A percentile compares a stretch with the other conserved stretches of the same genome.
These are phyloP conservation scores for Solanum sitiens DNA, from an alignment of 257 asterid genomes.

Conservation along the genomic window DNA sequence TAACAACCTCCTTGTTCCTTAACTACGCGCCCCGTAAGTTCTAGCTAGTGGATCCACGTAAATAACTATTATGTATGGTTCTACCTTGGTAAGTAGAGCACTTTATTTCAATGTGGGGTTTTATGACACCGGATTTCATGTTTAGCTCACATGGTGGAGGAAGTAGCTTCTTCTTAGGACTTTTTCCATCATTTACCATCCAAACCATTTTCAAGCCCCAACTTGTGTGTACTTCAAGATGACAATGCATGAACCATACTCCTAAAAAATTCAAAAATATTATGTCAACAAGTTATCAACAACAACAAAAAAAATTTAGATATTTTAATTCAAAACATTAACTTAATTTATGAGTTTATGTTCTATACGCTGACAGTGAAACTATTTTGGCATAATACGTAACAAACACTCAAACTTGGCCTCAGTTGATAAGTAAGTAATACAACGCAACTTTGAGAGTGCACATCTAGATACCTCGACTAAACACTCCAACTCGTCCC, in stretches of 20 bases:
- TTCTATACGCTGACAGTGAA: not conserved
- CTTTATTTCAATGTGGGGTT: too few relatives aligned
- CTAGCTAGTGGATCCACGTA: too few relatives aligned
- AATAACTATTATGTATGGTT: too few relatives aligned
- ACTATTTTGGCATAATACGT: not conserved
- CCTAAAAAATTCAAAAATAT: conserved; percentile 9
- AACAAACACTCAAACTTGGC: not conserved
- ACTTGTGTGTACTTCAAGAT: conserved; percentile 61
- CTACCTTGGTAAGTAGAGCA: too few relatives aligned
- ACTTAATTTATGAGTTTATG: not conserved
- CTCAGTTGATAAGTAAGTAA: not conserved
- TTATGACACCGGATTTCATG: too few relatives aligned
- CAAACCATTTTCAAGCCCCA: conserved; percentile 79
- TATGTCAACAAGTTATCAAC: not conserved
- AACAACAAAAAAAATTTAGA: not conserved
- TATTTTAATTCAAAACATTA: not conserved
- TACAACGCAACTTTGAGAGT: not conserved
- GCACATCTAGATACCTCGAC: not conserved
- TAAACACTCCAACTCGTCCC: not conserved
- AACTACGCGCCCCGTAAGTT: too few relatives aligned
- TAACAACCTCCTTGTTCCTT: too few relatives aligned
- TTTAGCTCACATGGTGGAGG: too few relatives aligned
- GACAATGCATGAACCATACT: conserved; percentile 76
- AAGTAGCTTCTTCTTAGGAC: conserved; percentile 45
- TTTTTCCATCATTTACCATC: conserved; percentile 48